phyloP scores from a whole-genome alignment of 2,329 filamentous ascomycete species.

The Blastomyces gilchristii region DNA sequence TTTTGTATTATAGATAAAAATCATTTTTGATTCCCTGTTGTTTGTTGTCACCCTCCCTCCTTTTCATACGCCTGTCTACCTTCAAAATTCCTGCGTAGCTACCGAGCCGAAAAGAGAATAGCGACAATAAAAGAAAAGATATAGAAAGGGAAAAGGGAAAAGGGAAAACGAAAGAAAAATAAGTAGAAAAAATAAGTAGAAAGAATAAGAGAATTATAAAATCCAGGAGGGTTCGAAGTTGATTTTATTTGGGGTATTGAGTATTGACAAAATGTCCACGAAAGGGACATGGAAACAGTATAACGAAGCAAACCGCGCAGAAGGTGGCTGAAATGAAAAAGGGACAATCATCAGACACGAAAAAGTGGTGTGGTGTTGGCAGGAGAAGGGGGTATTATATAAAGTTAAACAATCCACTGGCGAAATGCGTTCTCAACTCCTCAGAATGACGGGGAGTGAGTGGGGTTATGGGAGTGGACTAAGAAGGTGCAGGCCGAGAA shows the following conservation, averaged over 20 bases:
- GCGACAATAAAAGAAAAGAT: neutral
- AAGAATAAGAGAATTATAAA: neutral
- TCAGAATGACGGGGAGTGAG: constrained; percentile 12
- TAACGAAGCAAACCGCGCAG: neutral
- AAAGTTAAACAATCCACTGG: neutral
- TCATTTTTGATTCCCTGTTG: neutral
- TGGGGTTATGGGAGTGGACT: neutral
- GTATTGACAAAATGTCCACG: neutral
- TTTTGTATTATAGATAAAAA: neutral
- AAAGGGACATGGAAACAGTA: neutral
- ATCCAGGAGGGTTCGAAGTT: neutral
- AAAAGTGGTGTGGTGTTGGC: neutral
- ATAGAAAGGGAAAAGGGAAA: neutral
- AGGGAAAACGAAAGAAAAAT: neutral
- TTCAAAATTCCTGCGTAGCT: neutral
- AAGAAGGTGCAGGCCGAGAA: constrained; percentile 25
- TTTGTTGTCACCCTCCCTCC: neutral
- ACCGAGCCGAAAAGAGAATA: neutral
- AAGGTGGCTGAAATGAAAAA: neutral
- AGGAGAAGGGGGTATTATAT: neutral
- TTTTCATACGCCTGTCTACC: neutral
- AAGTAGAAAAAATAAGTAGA: neutral
- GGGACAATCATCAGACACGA: neutral
- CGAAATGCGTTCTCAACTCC: neutral
- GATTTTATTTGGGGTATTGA: constrained; percentile 4